These are phyloP conservation scores for Withania somnifera DNA, from an alignment of 305 asterid species.

Conservation along the genomic window DNA sequence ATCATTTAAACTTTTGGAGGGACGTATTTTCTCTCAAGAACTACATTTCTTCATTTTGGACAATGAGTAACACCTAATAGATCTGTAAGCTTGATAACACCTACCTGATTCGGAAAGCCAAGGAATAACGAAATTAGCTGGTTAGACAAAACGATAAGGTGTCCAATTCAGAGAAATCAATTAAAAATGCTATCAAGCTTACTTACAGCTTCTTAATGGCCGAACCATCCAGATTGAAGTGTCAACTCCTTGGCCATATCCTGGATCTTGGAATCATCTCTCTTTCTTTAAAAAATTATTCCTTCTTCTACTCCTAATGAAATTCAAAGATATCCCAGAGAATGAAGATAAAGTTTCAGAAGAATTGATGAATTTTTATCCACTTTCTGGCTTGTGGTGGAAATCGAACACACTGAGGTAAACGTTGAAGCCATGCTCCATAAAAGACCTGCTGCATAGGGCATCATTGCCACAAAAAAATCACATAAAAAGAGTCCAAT, in stretches of 20 bases:
- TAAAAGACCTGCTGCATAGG: constrained; percentile 2
- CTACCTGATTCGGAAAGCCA: constrained; percentile 18
- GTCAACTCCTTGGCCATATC: constrained; percentile 48
- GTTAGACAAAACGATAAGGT: neutral
- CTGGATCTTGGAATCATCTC: constrained; percentile 20
- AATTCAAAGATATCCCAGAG: constrained; percentile 24
- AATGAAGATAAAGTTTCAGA: constrained; percentile 26
- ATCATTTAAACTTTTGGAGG: constrained; percentile 47
- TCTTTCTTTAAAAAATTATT: constrained; percentile 19
- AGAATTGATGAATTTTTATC: constrained; percentile 21
- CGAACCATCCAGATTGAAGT: constrained; percentile 50
- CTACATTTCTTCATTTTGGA: constrained; percentile 57
- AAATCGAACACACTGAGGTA: constrained; percentile 26
- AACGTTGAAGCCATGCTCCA: constrained; percentile 31
- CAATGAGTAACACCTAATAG: constrained; percentile 56
- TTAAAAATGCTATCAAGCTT: neutral
- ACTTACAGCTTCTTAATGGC: constrained; percentile 52
- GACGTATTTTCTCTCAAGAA: constrained; percentile 54
- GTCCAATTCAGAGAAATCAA: neutral
- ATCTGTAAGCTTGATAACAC: constrained; percentile 60
- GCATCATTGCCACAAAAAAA: neutral
- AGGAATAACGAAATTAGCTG: neutral
- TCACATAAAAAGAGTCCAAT: neutral
- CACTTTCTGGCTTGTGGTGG: constrained; percentile 10
- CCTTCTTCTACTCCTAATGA: constrained; percentile 16